Conservation (phyloP, 2,329 filamentous ascomycete genomes). For the Botrytis sinoallii region DNA sequence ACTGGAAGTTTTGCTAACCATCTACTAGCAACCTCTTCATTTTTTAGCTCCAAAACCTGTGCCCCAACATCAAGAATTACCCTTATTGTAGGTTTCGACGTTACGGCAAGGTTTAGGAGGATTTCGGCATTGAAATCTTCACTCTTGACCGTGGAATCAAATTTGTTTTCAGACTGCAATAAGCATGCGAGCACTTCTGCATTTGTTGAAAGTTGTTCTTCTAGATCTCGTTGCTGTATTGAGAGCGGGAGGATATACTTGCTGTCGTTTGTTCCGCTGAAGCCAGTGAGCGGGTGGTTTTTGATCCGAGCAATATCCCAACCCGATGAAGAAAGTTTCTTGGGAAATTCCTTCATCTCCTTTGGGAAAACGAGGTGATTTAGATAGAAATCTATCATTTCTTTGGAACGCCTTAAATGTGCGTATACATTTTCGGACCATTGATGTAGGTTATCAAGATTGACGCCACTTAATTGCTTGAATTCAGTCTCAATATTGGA, state of each 20-base stretch:
- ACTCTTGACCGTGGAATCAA: slow-evolving; percentile 31
- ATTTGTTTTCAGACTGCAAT: slow-evolving; percentile 50
- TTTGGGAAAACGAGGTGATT: slow-evolving; percentile 56
- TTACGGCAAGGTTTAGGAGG: slow-evolving; percentile 47
- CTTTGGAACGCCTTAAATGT: slow-evolving; percentile 49
- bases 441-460: slow-evolving; percentile 52
- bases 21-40: slow-evolving; percentile 48
- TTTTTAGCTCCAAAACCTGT: slow-evolving; percentile 62
- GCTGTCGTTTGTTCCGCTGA: slow-evolving; percentile 68
- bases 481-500: slow-evolving; percentile 41
- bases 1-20: slow-evolving; percentile 48
- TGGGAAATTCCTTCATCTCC: slow-evolving; percentile 59
- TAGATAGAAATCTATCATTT: slow-evolving; percentile 62
- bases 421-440: slow-evolving; percentile 52
- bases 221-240: slow-evolving; percentile 55
- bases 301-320: slow-evolving; percentile 58
- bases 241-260: slow-evolving; percentile 53
- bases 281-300: slow-evolving; percentile 56
- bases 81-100: slow-evolving; percentile 42
- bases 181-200: slow-evolving; percentile 61
- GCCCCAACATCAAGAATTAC: slow-evolving; percentile 72
- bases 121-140: slow-evolving; percentile 39
- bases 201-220: slow-evolving; percentile 59
- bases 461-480: slow-evolving; percentile 49
- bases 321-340: slow-evolving; percentile 62